phyloP scores from a whole-genome alignment of 768 basidiomycete genomes.

The Lactarius sp. region DNA sequence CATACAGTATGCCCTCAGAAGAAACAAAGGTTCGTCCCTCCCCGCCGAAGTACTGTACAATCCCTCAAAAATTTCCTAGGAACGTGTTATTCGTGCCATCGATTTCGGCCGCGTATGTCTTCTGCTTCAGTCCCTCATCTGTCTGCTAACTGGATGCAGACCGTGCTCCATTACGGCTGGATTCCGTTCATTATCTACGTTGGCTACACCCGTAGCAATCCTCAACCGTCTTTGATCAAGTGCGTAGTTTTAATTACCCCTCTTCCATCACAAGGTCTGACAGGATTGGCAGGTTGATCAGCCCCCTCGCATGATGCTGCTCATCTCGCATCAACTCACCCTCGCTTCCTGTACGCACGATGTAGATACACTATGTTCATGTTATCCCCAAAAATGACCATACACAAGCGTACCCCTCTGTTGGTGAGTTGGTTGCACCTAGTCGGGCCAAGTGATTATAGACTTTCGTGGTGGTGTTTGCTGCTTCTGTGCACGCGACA shows the following conservation, averaged over 20 bases:
- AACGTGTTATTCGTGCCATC: constrained; percentile 75
- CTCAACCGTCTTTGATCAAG: constrained; percentile 95
- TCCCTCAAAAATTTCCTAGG: constrained; percentile 39
- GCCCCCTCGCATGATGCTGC: constrained; percentile 72
- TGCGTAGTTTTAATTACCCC: constrained; percentile 39
- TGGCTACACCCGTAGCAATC: constrained; percentile 88
- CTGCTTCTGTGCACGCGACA: constrained; percentile 47
- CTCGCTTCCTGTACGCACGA: constrained; percentile 3
- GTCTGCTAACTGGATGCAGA: constrained; percentile 42
- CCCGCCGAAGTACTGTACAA: neutral
- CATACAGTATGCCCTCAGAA: constrained; percentile 91
- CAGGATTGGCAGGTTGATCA: constrained; percentile 64
- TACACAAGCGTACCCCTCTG: neutral
- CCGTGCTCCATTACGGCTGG: constrained; percentile 90
- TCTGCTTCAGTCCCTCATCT: constrained; percentile 1
- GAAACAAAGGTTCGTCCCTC: constrained; percentile 70
- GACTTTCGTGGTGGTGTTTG: constrained; percentile 23
- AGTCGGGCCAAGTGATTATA: constrained; percentile 23
- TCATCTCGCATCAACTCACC: constrained; percentile 31
- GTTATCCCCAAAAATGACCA: constrained; percentile 19
- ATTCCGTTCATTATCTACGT: constrained; percentile 95
- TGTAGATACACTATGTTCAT: constrained; percentile 22
- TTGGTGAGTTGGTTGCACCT: constrained; percentile 8
- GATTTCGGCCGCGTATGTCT: constrained; percentile 71
- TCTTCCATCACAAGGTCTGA: constrained; percentile 1